Evolutionary conservation across 495 filamentous ascomycete species (phyloP).

Genomic region (Cryomyces minteri): DNA sequence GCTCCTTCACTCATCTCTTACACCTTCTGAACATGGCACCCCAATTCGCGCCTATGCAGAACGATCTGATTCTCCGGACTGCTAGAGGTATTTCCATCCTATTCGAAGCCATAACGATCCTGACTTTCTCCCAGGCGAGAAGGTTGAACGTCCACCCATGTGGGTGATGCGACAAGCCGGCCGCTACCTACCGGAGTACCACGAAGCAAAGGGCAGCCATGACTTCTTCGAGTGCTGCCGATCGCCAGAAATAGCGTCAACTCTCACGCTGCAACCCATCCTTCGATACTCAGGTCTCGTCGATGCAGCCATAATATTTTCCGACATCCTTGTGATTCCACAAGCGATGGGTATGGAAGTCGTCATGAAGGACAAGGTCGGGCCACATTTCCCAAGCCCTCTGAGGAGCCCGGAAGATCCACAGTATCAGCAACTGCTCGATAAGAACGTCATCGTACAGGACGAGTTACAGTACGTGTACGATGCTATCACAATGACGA

Average conservation of each 20-base stretch:
- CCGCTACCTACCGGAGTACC: conserved; percentile 94
- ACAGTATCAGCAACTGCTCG: conserved; percentile 63
- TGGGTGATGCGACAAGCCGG: conserved; percentile 99
- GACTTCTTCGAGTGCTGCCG: conserved; percentile 99
- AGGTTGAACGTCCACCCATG: conserved; percentile 78
- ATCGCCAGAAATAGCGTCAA: conserved; percentile 76
- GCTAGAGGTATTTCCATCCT: conserved; percentile 48
- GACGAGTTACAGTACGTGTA: conserved; percentile 83
- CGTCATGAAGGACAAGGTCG: conserved; percentile 92
- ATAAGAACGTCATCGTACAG: conserved; percentile 62
- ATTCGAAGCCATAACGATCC: neutral
- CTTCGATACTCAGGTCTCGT: conserved; percentile 78
- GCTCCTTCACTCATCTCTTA: neutral
- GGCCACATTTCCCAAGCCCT: conserved; percentile 81
- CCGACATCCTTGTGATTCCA: conserved; percentile 92
- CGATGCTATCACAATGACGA: conserved; percentile 79
- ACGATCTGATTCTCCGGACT: conserved; percentile 75
- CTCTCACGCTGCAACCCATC: conserved; percentile 81
- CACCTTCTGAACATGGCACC: conserved; percentile 6
- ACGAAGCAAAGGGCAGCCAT: conserved; percentile 67
- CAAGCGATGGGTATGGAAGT: conserved; percentile 96
- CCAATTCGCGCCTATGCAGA: conserved; percentile 60
- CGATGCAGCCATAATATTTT: conserved; percentile 97
- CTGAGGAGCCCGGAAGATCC: conserved; percentile 56
- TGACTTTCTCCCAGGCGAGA: conserved; percentile 43